Evolutionary conservation across 2,329 filamentous ascomycete species (phyloP).

Genomic region (Alternaria triticina): DNA sequence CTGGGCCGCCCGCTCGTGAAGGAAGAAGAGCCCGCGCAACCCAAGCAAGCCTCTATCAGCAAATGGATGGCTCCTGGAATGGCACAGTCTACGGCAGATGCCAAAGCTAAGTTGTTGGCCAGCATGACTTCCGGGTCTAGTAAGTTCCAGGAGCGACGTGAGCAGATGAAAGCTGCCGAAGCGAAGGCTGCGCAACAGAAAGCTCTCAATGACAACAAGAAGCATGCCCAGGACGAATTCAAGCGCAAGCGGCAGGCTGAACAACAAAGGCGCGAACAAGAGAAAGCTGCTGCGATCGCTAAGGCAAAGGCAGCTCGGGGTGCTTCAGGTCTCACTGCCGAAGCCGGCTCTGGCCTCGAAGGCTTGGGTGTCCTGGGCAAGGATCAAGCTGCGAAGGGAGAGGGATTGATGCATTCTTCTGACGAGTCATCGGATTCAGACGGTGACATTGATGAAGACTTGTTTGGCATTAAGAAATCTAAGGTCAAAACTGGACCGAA

Average conservation of each 20-base stretch:
- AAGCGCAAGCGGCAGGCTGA: slow-evolving; percentile 76
- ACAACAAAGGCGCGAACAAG: slow-evolving; percentile 74
- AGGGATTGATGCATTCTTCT: slow-evolving; percentile 87
- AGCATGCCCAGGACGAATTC: slow-evolving; percentile 58
- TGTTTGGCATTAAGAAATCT: slow-evolving; percentile 65
- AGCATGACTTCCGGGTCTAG: slow-evolving; percentile 35
- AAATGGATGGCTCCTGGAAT: slow-evolving; percentile 48
- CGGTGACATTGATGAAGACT: slow-evolving; percentile 68
- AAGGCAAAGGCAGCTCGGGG: slow-evolving; percentile 65
- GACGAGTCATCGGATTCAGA: slow-evolving; percentile 69
- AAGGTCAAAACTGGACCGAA: slow-evolving; percentile 50
- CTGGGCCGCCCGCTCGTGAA: slow-evolving; percentile 48
- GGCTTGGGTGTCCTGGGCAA: slow-evolving; percentile 77
- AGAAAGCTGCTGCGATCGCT: slow-evolving; percentile 75
- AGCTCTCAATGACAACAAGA: slow-evolving; percentile 33
- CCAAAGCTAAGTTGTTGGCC: slow-evolving; percentile 39
- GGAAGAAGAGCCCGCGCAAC: slow-evolving; percentile 41
- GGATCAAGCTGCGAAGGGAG: slow-evolving; percentile 75
- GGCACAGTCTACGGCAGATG: slow-evolving; percentile 23
- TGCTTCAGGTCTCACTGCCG: slow-evolving; percentile 63
- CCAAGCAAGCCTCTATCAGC: slow-evolving; percentile 51
- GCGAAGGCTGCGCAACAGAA: slow-evolving; percentile 34
- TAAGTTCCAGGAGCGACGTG: slow-evolving; percentile 38
- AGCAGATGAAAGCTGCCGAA: slow-evolving; percentile 29
- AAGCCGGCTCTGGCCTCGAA: slow-evolving; percentile 79